Base-by-base conservation (phyloP, 2,329 filamentous ascomycete species). In the Magnaporthiopsis poae region DNA sequence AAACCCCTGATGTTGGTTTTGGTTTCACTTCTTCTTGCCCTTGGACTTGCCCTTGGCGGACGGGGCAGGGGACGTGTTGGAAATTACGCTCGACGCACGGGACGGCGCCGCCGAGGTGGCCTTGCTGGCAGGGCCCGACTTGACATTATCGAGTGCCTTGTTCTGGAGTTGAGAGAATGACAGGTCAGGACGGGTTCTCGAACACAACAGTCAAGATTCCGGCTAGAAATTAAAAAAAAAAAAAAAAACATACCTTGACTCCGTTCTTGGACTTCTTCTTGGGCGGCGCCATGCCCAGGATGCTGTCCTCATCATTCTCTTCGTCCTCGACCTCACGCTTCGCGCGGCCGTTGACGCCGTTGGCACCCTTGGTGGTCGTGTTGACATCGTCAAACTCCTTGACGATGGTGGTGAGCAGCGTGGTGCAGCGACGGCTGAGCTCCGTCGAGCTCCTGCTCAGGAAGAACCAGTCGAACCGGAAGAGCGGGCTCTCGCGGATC, bases 381-480 rank as follows among this genome's bases (percentile, higher is more conserved):
- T 83, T 82, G 56, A 80, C 77, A 66, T 90, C 88, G 74, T 97
- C 94, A 77, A 97, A 96, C 78, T 99, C 95, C 77, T 95, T 90
- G 65, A 95, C 90, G 63, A 99, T 92, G 0, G 95, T 96, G 52
- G 94, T 96, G 69, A 99, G 86, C 65, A 99, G 84, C 1, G 96
- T 99, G 39, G 91, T 96, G 80, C 95, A 98, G 65, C 96, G 87
- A 72, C 95, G 88, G 69, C 92, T 90, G 72, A 99, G 90, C 78
- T 99, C 95, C 64, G 93, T 88, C 0, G 95, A 92, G 4, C 94
- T 99, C 62, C 95, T 87, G 76, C 91, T 96, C 60, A 99, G 84
- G 82, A 99, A 97, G 81, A 99, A 99, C 96, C 96, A 99, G 76
- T 99, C 95, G 73, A 99, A 99, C 59, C 95, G 88, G 84, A 99